Conservation (phyloP, 2,329 filamentous ascomycete species). For the Apiospora kogelbergensis region DNA sequence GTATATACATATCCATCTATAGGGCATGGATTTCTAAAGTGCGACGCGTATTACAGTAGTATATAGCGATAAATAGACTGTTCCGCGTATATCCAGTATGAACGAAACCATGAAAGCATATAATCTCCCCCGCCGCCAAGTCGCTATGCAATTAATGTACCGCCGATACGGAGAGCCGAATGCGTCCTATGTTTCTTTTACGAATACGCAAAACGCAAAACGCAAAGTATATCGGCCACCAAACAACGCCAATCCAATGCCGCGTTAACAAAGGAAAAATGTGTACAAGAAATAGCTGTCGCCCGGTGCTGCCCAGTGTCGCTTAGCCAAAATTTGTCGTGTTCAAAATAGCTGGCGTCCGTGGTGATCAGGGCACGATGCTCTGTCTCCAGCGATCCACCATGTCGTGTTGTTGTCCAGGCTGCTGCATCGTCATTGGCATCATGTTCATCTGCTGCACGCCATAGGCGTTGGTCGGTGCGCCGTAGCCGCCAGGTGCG, state of each 20-base stretch:
- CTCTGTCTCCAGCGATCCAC: constrained; percentile 35
- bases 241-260: constrained; percentile 4
- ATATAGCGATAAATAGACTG: not conserved
- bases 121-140: not conserved
- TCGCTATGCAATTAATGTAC: constrained; percentile 3
- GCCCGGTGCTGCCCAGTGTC: not conserved
- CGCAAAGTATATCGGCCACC: not conserved
- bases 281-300: not conserved
- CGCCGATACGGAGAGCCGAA: not conserved
- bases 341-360: not conserved
- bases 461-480: constrained; percentile 17
- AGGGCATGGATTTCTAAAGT: not conserved
- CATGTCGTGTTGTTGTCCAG: constrained; percentile 29
- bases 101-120: not conserved
- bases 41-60: not conserved
- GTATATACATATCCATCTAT: not conserved
- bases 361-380: constrained; percentile 22
- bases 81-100: not conserved
- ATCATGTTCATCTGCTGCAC: constrained; percentile 15
- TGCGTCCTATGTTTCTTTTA: not conserved
- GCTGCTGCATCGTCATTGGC: constrained; percentile 24
- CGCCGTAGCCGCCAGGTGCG: constrained; percentile 15
- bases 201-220: too few species aligned
- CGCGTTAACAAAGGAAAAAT: not conserved
- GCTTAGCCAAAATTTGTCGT: not conserved